Evolutionary conservation across 441 rosid genomes (phyloP).

Genomic region (Omphalea diandra): DNA sequence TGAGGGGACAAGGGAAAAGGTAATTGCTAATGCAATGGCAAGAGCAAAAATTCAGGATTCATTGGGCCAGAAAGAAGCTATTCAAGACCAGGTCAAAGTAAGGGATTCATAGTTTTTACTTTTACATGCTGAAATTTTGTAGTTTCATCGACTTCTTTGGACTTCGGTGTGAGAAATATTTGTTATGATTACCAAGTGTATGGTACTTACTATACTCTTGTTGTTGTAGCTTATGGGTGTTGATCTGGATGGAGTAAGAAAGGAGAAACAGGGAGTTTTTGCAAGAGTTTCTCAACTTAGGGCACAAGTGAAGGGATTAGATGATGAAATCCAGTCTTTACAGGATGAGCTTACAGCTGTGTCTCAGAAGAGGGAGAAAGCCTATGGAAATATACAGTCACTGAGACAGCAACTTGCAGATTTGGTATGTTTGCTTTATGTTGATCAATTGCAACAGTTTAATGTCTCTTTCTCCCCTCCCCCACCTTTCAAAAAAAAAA

Average conservation of each 20-base stretch:
- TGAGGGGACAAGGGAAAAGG: slow-evolving; percentile 90
- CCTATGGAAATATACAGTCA: slow-evolving; percentile 41
- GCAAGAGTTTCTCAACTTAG: slow-evolving; percentile 40
- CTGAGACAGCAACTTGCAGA: slow-evolving; percentile 54
- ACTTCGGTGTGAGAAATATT: background rate
- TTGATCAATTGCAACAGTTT: background rate
- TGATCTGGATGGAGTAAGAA: slow-evolving; percentile 69
- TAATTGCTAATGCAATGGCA: slow-evolving; percentile 76
- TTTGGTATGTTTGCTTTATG: slow-evolving; percentile 38
- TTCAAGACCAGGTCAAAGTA: slow-evolving; percentile 97
- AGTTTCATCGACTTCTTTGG: slow-evolving; percentile 2
- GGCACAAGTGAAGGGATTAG: slow-evolving; percentile 40
- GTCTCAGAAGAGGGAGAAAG: slow-evolving; percentile 52
- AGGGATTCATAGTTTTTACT: slow-evolving; percentile 23
- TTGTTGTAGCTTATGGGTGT: slow-evolving; percentile 61
- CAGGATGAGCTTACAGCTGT: slow-evolving; percentile 43
- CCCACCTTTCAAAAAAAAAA: background rate
- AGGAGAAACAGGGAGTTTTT: slow-evolving; percentile 58
- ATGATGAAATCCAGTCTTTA: slow-evolving; percentile 43
- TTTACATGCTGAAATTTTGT: background rate
- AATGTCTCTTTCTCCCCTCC: background rate
- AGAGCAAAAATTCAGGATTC: slow-evolving; percentile 87
- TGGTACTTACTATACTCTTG: slow-evolving; percentile 13
- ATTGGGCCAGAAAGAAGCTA: slow-evolving; percentile 81
- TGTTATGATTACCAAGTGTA: background rate